Evolutionary conservation across 2,329 filamentous ascomycete genomes (phyloP).

Genomic region (Aphanoascus verrucosus): DNA sequence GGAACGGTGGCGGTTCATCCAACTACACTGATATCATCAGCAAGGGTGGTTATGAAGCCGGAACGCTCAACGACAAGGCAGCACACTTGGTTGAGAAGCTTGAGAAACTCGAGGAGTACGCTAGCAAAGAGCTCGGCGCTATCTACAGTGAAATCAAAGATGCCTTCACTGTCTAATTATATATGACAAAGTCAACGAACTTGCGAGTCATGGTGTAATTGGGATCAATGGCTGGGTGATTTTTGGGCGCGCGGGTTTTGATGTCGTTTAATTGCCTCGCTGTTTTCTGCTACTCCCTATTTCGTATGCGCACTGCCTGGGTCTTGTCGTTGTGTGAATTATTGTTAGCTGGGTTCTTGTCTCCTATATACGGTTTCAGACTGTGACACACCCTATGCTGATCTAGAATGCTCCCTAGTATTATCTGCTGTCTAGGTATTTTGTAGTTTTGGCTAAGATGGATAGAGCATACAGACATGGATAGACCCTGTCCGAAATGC

Average conservation of each 20-base stretch:
- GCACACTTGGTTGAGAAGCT: conserved; percentile 39
- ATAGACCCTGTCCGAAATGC: conserved; percentile 3
- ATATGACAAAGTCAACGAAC: background rate
- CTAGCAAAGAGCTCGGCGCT: conserved; percentile 37
- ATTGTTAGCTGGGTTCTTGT: conserved; percentile 9
- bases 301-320: background rate
- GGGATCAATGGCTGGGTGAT: conserved; percentile 2
- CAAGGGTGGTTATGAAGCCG: conserved; percentile 57
- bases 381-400: conserved; percentile 10
- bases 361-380: conserved; percentile 11
- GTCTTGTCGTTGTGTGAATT: conserved; percentile 5
- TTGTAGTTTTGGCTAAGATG: conserved; percentile 10
- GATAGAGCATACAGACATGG: conserved; percentile 10
- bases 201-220: conserved; percentile 10
- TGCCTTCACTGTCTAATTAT: conserved; percentile 31
- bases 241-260: background rate
- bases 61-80: conserved; percentile 32
- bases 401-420: conserved; percentile 6
- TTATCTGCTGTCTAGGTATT: conserved; percentile 8
- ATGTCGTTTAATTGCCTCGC: background rate
- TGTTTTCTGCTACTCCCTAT: background rate
- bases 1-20: conserved; percentile 91
- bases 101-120: conserved; percentile 38
- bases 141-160: conserved; percentile 37
- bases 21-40: conserved; percentile 81